Evolutionary conservation across 257 asterid genomes (phyloP).

Genomic region (Eucommia ulmoides): DNA sequence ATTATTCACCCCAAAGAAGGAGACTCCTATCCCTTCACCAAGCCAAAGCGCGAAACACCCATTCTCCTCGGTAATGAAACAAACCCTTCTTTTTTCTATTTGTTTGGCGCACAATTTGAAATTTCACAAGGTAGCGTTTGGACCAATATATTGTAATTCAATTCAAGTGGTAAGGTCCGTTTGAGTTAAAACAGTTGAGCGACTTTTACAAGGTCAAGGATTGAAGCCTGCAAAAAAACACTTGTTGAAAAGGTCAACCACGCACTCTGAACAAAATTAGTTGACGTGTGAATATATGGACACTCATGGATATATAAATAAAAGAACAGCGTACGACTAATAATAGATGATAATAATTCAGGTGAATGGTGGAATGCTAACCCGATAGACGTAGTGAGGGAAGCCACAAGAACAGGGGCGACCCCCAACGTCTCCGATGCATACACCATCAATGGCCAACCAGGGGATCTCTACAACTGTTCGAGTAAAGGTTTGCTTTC

Average conservation of each 20-base stretch:
- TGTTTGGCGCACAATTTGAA: not conserved
- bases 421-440: not conserved
- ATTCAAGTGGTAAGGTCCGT: no score
- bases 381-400: conserved; percentile 5
- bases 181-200: no score
- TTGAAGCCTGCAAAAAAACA: no score
- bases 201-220: no score
- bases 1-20: conserved; percentile 4
- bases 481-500: not conserved
- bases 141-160: no score
- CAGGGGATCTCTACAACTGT: conserved; percentile 7
- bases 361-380: conserved; percentile 10
- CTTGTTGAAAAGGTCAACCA: no score
- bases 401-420: conserved; percentile 4
- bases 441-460: conserved; percentile 5
- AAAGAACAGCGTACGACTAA: no score
- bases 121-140: not conserved
- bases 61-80: conserved; percentile 6
- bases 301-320: no score
- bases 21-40: conserved; percentile 7
- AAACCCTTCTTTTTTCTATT: not conserved
- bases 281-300: no score
- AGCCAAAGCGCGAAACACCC: conserved; percentile 5
- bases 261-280: no score
- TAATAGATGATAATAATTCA: not conserved